Conservation (phyloP, 768 basidiomycete genomes). For the Russula olivacea region DNA sequence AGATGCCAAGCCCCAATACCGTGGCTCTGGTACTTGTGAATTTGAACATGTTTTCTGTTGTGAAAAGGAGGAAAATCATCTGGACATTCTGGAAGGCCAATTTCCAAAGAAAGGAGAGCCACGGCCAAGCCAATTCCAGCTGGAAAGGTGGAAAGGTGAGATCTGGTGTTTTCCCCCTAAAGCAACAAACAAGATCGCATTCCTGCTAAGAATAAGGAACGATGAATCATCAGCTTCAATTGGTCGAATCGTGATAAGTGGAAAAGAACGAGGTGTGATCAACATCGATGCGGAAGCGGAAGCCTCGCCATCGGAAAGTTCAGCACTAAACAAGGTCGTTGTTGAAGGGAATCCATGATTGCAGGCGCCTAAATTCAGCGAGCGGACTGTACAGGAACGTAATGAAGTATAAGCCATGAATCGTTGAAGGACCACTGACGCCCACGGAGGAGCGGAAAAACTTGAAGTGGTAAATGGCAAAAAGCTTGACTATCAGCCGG, state of each 20-base stretch:
- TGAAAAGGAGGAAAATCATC: background rate
- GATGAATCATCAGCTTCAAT: slow-evolving; percentile 45
- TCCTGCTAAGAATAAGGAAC: slow-evolving; percentile 52
- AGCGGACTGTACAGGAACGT: background rate
- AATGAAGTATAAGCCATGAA: background rate
- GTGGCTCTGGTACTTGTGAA: slow-evolving; percentile 51
- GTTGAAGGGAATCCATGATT: background rate
- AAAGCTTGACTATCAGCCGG: slow-evolving; percentile 9
- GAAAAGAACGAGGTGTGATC: slow-evolving; percentile 11
- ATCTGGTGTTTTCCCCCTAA: slow-evolving; percentile 45
- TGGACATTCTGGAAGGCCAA: slow-evolving; percentile 33
- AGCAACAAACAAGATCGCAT: slow-evolving; percentile 32
- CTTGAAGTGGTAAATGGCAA: background rate
- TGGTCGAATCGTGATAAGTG: slow-evolving; percentile 25
- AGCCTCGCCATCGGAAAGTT: slow-evolving; percentile 8
- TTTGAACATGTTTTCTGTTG: slow-evolving; percentile 33
- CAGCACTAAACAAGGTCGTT: background rate
- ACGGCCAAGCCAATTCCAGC: slow-evolving; percentile 34
- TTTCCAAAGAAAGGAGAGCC: slow-evolving; percentile 51
- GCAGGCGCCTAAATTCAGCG: background rate
- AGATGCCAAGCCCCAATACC: slow-evolving; percentile 34
- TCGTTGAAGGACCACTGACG: background rate
- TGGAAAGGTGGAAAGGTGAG: slow-evolving; percentile 55
- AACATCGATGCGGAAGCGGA: background rate
- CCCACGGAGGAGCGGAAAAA: slow-evolving; percentile 3